Base-by-base conservation (phyloP, 1,284 basidiomycete species). In the Mrakiaceae sp. region DNA sequence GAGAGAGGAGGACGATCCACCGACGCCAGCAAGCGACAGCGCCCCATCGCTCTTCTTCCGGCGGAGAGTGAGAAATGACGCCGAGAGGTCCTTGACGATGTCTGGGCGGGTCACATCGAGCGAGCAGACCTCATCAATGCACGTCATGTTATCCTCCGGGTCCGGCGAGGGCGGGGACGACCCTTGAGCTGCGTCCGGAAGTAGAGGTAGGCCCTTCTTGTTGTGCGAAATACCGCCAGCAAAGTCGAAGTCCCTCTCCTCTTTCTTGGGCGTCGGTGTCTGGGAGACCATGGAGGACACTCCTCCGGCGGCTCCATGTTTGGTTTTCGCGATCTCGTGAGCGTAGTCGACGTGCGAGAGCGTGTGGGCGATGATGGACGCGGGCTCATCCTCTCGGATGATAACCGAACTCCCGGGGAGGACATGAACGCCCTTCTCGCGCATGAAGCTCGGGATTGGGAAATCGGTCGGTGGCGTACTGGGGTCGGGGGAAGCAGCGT, bases 331-430 rank as follows among this genome's bases (percentile, higher is more conserved):
- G 46, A 66, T 43, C 51, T 63, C 51, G 44, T 56, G 42, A 14
- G 43, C 8, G 49, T 65, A 65, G n/a, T 65, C 51, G 3, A 69
- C 70, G 63, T 58, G 71, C 68, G 72, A 73, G 8, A 75, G 66
- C 9, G 72, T 71, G 63, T 72, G 70, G 4, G 73, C 72, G 50
- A 74, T 72, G 52, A 75, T 64, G 11, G 70, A 71, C n/a, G 70
- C 68, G 0, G 73, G 74, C 55, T 73, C 71, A 46, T 72, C 70
- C 69, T 88, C 87, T 60, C 81, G 74, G 7, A 88, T 80, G 62
- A 89, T 79, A 3, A 88, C 78, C 68, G 82, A 83, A 8, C 84
- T 81, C 3, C 84, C 83, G 12, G 87, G 86, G 14, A 86, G 76
- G 48, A 81, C 82, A 75, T 88, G 84, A 69, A 79, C 83, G 6